Evolutionary conservation across 2,329 filamentous ascomycete genomes (phyloP).

Genomic region (Dothistroma pini): DNA sequence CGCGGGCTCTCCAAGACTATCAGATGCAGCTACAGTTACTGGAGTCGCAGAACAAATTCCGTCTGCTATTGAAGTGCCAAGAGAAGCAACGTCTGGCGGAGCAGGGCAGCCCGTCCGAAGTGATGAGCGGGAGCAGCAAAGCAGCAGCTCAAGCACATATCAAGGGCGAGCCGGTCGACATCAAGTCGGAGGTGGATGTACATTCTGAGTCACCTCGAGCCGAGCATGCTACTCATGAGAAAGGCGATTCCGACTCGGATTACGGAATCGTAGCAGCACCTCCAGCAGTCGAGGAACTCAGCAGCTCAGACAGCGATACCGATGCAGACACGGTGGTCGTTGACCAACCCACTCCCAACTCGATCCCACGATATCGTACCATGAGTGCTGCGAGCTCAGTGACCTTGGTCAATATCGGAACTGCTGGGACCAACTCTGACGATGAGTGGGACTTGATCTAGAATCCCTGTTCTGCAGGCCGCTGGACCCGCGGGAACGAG

Average conservation of each 20-base stretch:
- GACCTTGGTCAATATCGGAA: background rate
- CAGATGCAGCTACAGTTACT: conserved; percentile 82
- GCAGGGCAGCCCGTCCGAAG: background rate
- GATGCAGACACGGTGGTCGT: conserved; percentile 16
- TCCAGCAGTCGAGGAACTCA: conserved; percentile 9
- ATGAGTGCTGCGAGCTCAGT: background rate
- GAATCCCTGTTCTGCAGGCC: no score
- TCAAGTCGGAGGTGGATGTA: background rate
- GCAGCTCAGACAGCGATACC: conserved; percentile 14
- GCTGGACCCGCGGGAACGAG: no score
- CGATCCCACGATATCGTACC: background rate
- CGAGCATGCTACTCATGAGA: background rate
- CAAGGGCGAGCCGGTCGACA: background rate
- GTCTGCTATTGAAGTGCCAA: conserved; percentile 50
- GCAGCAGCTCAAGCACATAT: background rate
- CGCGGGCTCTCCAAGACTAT: conserved; percentile 58
- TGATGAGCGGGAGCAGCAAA: background rate
- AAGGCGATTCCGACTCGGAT: conserved; percentile 7
- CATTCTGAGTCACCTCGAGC: background rate
- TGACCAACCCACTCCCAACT: background rate
- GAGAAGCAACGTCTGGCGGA: no score
- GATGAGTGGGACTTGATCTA: background rate
- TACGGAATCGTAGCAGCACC: conserved; percentile 11
- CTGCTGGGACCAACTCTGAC: background rate
- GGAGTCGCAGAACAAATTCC: conserved; percentile 80